Evolutionary conservation across 176 grass and related monocot species (phyloP).

Genomic region (Bothriochloa decipiens): DNA sequence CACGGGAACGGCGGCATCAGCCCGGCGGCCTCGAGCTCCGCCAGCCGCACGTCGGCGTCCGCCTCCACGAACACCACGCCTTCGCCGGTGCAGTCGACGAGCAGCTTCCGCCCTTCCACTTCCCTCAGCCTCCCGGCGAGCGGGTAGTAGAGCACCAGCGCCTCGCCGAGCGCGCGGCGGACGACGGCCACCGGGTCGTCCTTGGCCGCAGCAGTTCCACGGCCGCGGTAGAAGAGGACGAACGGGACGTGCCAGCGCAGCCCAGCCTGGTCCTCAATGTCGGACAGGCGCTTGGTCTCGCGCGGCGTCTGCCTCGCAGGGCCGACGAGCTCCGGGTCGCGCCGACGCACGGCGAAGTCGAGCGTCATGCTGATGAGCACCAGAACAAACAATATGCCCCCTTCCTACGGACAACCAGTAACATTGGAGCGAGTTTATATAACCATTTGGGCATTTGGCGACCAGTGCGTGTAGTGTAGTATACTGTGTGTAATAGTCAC

Average conservation of each 20-base stretch:
- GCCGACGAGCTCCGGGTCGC: slow-evolving; percentile 32
- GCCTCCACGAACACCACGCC: slow-evolving; percentile 59
- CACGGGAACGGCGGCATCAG: slow-evolving; percentile 38
- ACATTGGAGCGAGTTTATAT: background rate
- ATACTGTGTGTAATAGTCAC: too few species aligned
- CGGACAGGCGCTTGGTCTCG: slow-evolving; percentile 56
- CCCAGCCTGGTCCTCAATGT: slow-evolving; percentile 63
- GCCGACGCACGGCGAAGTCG: slow-evolving; percentile 43
- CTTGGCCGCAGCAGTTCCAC: background rate
- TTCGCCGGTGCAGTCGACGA: slow-evolving; percentile 62
- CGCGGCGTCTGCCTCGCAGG: slow-evolving; percentile 34
- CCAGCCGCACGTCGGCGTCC: slow-evolving; percentile 50
- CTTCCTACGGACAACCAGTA: background rate
- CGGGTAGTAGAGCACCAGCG: slow-evolving; percentile 62
- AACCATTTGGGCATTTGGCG: too few species aligned
- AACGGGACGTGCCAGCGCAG: slow-evolving; percentile 25
- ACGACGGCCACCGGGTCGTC: slow-evolving; percentile 31
- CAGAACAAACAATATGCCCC: background rate
- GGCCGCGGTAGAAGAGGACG: slow-evolving; percentile 40
- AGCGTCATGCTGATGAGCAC: background rate
- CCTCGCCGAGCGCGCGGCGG: slow-evolving; percentile 36
- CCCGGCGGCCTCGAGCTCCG: slow-evolving; percentile 15
- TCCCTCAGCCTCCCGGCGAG: slow-evolving; percentile 58
- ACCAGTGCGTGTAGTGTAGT: too few species aligned
- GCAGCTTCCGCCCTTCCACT: slow-evolving; percentile 43